Conservation (phyloP, 192 early-diverging fungal genomes). For the Coemansia sp. region DNA sequence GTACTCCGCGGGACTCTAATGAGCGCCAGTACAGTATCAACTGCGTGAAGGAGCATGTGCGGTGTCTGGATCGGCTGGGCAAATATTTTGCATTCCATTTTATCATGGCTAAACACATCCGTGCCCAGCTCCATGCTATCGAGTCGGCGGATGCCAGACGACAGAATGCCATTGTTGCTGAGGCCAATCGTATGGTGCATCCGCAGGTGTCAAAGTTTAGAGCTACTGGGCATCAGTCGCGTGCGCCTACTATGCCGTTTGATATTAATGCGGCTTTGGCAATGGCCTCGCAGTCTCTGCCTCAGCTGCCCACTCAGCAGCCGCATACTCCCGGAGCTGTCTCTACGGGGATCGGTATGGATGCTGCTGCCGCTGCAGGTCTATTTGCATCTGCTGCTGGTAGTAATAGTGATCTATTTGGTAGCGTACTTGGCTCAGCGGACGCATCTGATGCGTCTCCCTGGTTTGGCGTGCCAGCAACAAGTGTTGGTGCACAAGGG, state of each 20-base stretch:
- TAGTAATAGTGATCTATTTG: background rate
- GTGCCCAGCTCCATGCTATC: conserved; percentile 51
- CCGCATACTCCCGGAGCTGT: background rate
- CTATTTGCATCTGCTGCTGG: conserved; percentile 10
- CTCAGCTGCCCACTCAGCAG: conserved; percentile 1
- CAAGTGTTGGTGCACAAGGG: background rate
- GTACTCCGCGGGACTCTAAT: conserved; percentile 37
- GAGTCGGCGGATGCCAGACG: conserved; percentile 22
- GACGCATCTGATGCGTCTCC: background rate
- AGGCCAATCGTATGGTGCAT: background rate
- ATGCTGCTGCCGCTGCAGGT: background rate
- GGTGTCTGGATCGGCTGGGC: conserved; percentile 46
- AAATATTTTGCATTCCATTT: conserved; percentile 57
- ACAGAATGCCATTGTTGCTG: conserved; percentile 10
- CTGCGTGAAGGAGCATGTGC: conserved; percentile 53
- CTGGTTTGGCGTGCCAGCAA: background rate
- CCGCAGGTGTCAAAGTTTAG: background rate
- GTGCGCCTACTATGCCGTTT: conserved; percentile 9
- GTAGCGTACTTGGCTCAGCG: background rate
- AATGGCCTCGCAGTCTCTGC: conserved; percentile 3
- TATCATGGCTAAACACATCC: conserved; percentile 58
- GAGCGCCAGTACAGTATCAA: conserved; percentile 58
- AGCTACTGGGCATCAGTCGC: background rate
- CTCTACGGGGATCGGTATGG: background rate
- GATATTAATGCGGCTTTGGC: conserved; percentile 19